Evolutionary conservation across 768 basidiomycete species (phyloP).

Genomic region (Coprinopsis strossmayeri): DNA sequence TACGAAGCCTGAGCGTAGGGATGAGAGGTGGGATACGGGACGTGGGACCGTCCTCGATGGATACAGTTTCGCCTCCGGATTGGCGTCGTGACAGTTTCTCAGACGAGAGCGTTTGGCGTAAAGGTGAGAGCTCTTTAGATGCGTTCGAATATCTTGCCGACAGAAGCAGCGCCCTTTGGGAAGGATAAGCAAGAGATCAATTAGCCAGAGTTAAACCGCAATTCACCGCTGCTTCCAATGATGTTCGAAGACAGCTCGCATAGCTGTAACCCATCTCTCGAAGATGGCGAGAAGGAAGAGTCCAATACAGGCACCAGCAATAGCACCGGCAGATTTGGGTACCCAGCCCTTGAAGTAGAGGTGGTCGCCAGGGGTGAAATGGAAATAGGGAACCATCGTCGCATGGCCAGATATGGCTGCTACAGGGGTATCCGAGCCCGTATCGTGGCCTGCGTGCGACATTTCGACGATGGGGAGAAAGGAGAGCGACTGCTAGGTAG

Average conservation of each 20-base stretch:
- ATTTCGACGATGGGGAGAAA: neutral
- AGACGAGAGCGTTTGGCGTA: neutral
- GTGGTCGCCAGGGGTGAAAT: conserved; percentile 58
- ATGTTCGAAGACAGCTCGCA: conserved; percentile 43
- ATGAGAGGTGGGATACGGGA: conserved; percentile 3
- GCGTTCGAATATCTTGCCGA: conserved; percentile 15
- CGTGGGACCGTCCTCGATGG: conserved; percentile 1
- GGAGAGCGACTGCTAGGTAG: neutral
- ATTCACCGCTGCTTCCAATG: conserved; percentile 56
- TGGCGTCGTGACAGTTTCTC: too few relatives aligned
- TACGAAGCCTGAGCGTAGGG: conserved; percentile 22
- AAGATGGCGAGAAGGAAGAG: conserved; percentile 61
- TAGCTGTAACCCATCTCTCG: conserved; percentile 63
- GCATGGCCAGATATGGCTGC: conserved; percentile 15
- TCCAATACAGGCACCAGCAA: conserved; percentile 70
- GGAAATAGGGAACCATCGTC: conserved; percentile 64
- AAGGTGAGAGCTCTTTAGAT: neutral
- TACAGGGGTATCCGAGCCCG: conserved; percentile 6
- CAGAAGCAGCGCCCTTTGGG: conserved; percentile 2
- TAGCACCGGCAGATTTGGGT: conserved; percentile 62
- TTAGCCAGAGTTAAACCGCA: neutral
- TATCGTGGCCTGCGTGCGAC: neutral
- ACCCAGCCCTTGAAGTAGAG: conserved; percentile 64
- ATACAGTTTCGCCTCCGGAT: conserved; percentile 1
- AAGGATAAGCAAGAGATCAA: conserved; percentile 1